Conservation (phyloP, 129 eudicot species). For the Saposhnikovia divaricata region DNA sequence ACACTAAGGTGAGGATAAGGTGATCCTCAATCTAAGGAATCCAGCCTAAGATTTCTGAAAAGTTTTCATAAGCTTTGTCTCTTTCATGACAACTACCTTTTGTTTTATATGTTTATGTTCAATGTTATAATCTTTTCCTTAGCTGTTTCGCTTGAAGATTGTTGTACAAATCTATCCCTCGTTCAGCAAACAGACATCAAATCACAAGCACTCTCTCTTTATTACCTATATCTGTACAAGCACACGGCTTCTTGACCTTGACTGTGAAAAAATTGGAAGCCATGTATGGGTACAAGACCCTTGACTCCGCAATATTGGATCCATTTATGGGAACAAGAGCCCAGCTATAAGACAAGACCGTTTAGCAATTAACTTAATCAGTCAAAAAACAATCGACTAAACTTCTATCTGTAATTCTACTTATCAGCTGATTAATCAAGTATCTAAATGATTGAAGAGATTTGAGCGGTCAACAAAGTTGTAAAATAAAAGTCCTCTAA, state of each 20-base stretch:
- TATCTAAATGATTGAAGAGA: neutral
- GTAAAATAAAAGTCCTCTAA: neutral
- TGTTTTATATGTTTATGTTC: neutral
- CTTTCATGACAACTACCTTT: neutral
- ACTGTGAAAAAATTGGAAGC: neutral
- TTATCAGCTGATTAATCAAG: neutral
- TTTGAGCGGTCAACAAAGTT: neutral
- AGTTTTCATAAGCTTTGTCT: constrained; percentile 3
- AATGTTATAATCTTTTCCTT: neutral
- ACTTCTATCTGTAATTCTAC: neutral
- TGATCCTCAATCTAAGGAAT: constrained; percentile 5
- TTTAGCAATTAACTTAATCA: neutral
- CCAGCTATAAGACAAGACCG: neutral
- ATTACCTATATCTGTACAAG: neutral
- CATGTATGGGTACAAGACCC: neutral
- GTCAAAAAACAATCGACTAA: neutral
- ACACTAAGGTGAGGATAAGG: constrained; percentile 5
- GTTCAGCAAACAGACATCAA: neutral
- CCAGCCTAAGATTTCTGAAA: constrained; percentile 1
- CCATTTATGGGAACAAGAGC: neutral
- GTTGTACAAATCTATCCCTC: neutral
- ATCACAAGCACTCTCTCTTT: neutral
- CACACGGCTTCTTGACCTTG: constrained; percentile 5
- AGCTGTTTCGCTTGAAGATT: constrained; percentile 2
- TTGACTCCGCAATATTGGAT: neutral